A percentile compares a stretch with the other conserved stretches of the same genome.
These are phyloP conservation scores for Leptographium galeiforme DNA, from an alignment of 2,329 filamentous ascomycete genomes.

Conservation along the genomic window DNA sequence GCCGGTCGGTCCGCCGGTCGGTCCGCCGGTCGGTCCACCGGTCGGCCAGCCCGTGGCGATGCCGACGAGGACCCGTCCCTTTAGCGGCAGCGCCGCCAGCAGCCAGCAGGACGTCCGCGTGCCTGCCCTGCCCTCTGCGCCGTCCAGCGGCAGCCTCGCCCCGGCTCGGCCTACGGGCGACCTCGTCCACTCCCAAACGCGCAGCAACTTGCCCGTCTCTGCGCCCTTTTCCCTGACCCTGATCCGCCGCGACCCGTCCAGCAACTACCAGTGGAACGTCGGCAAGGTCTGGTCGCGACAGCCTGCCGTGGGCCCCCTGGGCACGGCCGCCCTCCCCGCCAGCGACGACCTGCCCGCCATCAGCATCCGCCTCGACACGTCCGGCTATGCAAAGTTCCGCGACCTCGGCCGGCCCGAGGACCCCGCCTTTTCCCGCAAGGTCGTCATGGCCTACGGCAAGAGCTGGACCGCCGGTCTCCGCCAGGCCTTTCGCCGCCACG, in stretches of 20 bases:
- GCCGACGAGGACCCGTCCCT: too few relatives aligned
- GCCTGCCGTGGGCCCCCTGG: conserved; percentile 1
- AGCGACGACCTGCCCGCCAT: conserved; percentile 27
- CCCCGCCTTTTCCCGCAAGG: conserved; percentile 32
- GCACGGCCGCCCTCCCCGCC: not conserved
- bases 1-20: not conserved
- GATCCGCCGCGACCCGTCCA: conserved; percentile 59
- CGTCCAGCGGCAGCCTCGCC: not conserved
- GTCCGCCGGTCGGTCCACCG: not conserved
- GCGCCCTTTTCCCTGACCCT: conserved; percentile 44
- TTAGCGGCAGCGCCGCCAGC: not conserved
- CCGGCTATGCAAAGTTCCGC: conserved; percentile 45
- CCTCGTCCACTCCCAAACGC: not conserved
- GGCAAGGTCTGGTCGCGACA: conserved; percentile 48
- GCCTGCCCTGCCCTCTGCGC: not conserved
- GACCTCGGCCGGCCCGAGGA: conserved; percentile 11
- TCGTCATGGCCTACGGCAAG: conserved; percentile 44
- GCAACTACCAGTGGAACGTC: conserved; percentile 63
- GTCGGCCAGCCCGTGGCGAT: not conserved
- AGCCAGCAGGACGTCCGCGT: not conserved
- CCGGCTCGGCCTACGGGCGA: not conserved
- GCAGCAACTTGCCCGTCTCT: conserved; percentile 15
- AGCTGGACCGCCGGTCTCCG: conserved; percentile 34
- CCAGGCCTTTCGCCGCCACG: conserved; percentile 25
- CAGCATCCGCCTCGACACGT: conserved; percentile 37